Base-by-base conservation (phyloP, 2,329 filamentous ascomycete species). In the Ascochyta rabiei region DNA sequence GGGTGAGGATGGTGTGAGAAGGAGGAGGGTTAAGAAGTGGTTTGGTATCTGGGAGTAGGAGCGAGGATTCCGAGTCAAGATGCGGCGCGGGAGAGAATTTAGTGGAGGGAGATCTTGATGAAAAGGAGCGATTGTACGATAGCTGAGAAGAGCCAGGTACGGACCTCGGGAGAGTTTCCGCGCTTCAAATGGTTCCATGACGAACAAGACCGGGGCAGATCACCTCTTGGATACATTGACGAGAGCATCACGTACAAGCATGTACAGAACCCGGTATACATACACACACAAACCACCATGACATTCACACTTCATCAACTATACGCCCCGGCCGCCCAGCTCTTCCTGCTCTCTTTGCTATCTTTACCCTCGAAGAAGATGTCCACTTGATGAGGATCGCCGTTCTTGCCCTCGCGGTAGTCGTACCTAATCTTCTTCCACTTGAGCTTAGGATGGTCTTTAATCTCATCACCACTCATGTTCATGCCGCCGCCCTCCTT, bases 21-120 rank as follows among this genome's bases (percentile, higher is more conserved):
- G 77, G 70, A 85, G 80, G 76, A 81, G 82, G 53, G 79, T 86
- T 52, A 93, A 92, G 84, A 93, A 90, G 80, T 93, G 89, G 85
- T 79, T 95, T 66, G 91, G 91, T 13, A 88, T 96, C 68, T 96
- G 91, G 82, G 70, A 75, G 67, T 74, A 71, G 38, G 28, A 42
- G 26, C 23, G 7, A 18, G n/a, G 9, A 9, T 18, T 3, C 9
- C 4, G 26, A 21, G 46, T 26, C 4, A 23, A 6, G 39, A n/a
- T 9, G 23, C 9, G 24, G 28, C 5, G 21, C n/a, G 13, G 37
- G 16, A 18, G 16, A 13, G 34, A 10, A 18, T 1, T 18, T 15
- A 4, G 10, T 5, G 12, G 23, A 9, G 28, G 16, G 28, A 39
- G 9, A 23, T 5, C 13, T 23, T 23, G 35, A 8, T 23, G 43